These are phyloP conservation scores for Diaporthe velutina DNA, from an alignment of 2,329 filamentous ascomycete genomes.

Conservation along the genomic window DNA sequence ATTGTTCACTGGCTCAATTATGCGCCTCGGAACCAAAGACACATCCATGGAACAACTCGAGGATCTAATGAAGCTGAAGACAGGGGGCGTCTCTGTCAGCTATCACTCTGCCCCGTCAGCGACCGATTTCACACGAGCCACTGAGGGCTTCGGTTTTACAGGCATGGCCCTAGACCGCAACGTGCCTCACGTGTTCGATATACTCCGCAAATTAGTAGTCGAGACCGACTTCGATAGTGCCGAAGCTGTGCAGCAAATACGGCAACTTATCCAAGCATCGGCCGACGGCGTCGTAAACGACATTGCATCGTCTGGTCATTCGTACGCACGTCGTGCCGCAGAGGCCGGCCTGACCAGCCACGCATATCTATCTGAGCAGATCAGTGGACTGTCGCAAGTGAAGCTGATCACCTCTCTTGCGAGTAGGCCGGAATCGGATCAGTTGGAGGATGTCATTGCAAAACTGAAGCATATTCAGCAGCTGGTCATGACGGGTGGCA, in stretches of 20 bases:
- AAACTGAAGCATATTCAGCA: slow-evolving; percentile 90
- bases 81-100: slow-evolving; percentile 87
- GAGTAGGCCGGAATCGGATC: slow-evolving; percentile 76
- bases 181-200: slow-evolving; percentile 89
- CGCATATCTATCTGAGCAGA: slow-evolving; percentile 83
- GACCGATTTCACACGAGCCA: slow-evolving; percentile 75
- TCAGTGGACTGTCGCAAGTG: slow-evolving; percentile 91
- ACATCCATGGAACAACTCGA: slow-evolving; percentile 95
- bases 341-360: slow-evolving; percentile 82
- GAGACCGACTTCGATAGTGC: slow-evolving; percentile 92
- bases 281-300: slow-evolving; percentile 92
- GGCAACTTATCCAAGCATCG: slow-evolving; percentile 87
- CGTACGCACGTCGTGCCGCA: slow-evolving; percentile 86
- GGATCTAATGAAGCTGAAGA: slow-evolving; percentile 95
- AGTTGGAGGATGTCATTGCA: slow-evolving; percentile 79
- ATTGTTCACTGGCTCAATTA: slow-evolving; percentile 90
- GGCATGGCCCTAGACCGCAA: slow-evolving; percentile 93
- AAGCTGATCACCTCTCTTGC: slow-evolving; percentile 86
- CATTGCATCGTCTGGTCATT: slow-evolving; percentile 90
- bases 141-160: slow-evolving; percentile 85
- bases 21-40: slow-evolving; percentile 90
- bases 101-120: slow-evolving; percentile 88
- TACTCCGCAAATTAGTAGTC: slow-evolving; percentile 82
- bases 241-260: slow-evolving; percentile 84
- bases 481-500: slow-evolving; percentile 77